Percentiles rank a stretch among this genome's conserved stretches.
Evolutionary conservation across 352 stramenopile species (phyloP).

Genomic region (Plasmopara halstedii): DNA sequence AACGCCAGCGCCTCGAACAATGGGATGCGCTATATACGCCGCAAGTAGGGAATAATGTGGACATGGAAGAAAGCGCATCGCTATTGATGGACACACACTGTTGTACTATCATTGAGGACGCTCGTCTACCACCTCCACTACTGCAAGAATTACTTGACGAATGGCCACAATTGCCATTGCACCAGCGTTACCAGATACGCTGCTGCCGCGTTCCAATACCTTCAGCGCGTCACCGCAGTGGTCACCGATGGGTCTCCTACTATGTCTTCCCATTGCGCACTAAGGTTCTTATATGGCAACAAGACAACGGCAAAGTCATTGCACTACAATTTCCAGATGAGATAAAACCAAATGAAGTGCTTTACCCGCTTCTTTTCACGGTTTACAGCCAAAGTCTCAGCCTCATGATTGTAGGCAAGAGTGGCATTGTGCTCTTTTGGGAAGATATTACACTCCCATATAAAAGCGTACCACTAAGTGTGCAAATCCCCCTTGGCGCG

Average conservation of each 20-base stretch:
- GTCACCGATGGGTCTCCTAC: slow-evolving; percentile 45
- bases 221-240: slow-evolving; percentile 38
- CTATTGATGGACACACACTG: slow-evolving; percentile 49
- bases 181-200: slow-evolving; percentile 13
- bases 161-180: slow-evolving; percentile 11
- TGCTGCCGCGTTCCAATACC: slow-evolving; percentile 36
- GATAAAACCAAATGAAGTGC: slow-evolving; percentile 32
- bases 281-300: slow-evolving; percentile 64
- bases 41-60: slow-evolving; percentile 3
- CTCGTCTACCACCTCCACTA: slow-evolving; percentile 31
- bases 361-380: slow-evolving; percentile 62
- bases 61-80: slow-evolving; percentile 9
- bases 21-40: slow-evolving; percentile 17
- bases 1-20: slow-evolving; percentile 58
- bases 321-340: slow-evolving; percentile 50
- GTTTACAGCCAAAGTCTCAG: slow-evolving; percentile 58
- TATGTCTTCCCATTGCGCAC: slow-evolving; percentile 48
- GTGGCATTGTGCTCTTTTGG: slow-evolving; percentile 71
- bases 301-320: slow-evolving; percentile 36
- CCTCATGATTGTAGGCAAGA: slow-evolving; percentile 57
- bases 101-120: slow-evolving; percentile 43
- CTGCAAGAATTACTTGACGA: slow-evolving; percentile 44
- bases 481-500: slow-evolving; percentile 61
- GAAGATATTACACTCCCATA: slow-evolving; percentile 75
- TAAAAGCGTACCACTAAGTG: slow-evolving; percentile 63